These are phyloP conservation scores for Adansonia rubrostipa DNA, from an alignment of 441 rosid genomes.

Conservation along the genomic window DNA sequence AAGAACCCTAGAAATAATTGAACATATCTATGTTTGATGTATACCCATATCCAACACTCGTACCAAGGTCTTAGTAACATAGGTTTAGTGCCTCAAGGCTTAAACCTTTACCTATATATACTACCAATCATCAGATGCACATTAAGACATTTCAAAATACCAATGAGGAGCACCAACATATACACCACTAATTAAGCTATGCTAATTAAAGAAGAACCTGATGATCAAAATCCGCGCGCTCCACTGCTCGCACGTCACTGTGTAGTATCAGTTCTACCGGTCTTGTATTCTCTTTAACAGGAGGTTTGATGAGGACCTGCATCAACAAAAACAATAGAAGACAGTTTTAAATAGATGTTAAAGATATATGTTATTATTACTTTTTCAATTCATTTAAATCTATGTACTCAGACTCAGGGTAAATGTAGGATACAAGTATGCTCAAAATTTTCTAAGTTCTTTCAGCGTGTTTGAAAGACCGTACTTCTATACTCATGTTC, in stretches of 20 bases:
- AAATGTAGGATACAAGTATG: no score
- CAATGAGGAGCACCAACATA: neutral
- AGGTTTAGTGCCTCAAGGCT: neutral
- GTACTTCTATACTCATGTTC: no score
- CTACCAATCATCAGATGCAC: neutral
- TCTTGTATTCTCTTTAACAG: slow-evolving; percentile 67
- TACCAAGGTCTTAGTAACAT: no score
- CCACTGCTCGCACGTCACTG: slow-evolving; percentile 78
- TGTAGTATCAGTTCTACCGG: slow-evolving; percentile 74
- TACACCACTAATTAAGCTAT: neutral
- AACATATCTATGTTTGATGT: no score
- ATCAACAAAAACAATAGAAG: slow-evolving; percentile 27
- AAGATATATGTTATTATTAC: neutral
- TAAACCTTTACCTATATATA: neutral
- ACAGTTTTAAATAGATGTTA: neutral
- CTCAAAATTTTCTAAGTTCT: no score
- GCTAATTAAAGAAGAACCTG: slow-evolving; percentile 53
- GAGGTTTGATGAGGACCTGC: slow-evolving; percentile 78
- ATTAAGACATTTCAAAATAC: neutral
- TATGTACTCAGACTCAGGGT: no score
- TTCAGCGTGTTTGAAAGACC: no score
- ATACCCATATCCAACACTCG: no score
- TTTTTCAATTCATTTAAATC: neutral
- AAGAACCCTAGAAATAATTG: no score
- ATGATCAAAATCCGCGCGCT: slow-evolving; percentile 88